Evolutionary conservation across 306 rosid species (phyloP), one percentile per base, ranked within the genome.

Genomic region (Prunus dulcis): DNA sequence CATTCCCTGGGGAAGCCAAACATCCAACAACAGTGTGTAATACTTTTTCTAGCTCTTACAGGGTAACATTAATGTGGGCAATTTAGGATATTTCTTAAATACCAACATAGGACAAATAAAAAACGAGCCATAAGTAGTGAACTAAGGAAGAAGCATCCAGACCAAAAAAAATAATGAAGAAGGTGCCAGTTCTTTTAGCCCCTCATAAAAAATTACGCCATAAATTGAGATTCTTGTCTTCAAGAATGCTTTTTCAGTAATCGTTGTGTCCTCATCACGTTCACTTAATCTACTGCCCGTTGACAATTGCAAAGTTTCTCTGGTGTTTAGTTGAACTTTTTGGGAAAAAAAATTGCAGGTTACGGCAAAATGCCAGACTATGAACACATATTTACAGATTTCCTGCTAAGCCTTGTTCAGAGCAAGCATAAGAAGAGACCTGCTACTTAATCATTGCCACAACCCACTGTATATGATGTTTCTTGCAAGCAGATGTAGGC

Each of bases 351-450:
- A 49, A 81, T 58, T 65, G 78, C 90, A 93, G 98, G 98, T 60
- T 93, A 87, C 43, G 98, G 98, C 20, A 93, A 93, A 80, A 83
- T 93, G 89, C 98, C 97, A 22, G 98, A 88, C 68, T 93, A 93
- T 52, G 98, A 93, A 67, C 93, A 91, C 75, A 90, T 93, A 73
- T 88, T 93, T 84, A 93, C 98, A 47, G 98, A 93, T 82, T 93
- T 93, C 83, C 82, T 93, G 18, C 82, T 89, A 76, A 88, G 86
- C 83, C 79, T 93, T 75, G 88, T 62, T 76, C 86, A 83, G 56
- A 90, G 87, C 74, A 86, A 89, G 79, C 87, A 75, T 72, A 88
- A 74, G 84, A 89, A 85, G 77, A 88, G 81, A 70, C 69, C 73
- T 41, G 23, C 80, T 53, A 52, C 77, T 55, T 81, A 45, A 62